Evolutionary conservation across 129 eudicot species (phyloP), one percentile per base, ranked within the genome.

Genomic region (Artemisia argyi): DNA sequence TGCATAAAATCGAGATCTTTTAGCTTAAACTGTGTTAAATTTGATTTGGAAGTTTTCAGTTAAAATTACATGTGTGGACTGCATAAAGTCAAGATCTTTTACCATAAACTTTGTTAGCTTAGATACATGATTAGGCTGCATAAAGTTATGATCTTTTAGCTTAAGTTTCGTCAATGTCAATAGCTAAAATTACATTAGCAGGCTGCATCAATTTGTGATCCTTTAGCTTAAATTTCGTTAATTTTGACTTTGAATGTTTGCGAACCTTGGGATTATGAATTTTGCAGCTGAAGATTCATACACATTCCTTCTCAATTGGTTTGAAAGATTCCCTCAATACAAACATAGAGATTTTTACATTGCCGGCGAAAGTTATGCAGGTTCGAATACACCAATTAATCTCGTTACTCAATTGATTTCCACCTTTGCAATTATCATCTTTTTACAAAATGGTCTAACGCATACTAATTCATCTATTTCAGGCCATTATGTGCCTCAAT

Each of bases 341-440:
- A 87, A 95, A 58, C 85, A 91, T 61, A 78, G 99, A 59, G 95
- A 91, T 48, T 95, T 95, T 74, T 95, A 90, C 76, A 88, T 95
- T 84, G 81, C 99, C 18, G 99, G 99, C 56, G 99, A 95, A 81
- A 95, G 99, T 76, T 95, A 95, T 79, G 99, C 97, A 87, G 98
- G 98, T 94, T 9, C 13, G 26, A 1, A 47, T 46, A 26, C 61
- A 55, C 62, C 65, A 7, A 63, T 42, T 55, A 71, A 51, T 70
- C 58, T n/a, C 14, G 8, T 69, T 77, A 32, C 39, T 15, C 19
- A 30, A 59, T 2, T 68, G 46, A 11, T 7, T 39, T 39, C 46
- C 11, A 8, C 11, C 46, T 39, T 39, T 39, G 2, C 11, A 39
- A 7, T 13, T 59, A 13, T 24, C 8, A 15, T 61, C 46, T 19